Conservation (phyloP, 2,329 filamentous ascomycete species). For the Phialophora verrucosa region DNA sequence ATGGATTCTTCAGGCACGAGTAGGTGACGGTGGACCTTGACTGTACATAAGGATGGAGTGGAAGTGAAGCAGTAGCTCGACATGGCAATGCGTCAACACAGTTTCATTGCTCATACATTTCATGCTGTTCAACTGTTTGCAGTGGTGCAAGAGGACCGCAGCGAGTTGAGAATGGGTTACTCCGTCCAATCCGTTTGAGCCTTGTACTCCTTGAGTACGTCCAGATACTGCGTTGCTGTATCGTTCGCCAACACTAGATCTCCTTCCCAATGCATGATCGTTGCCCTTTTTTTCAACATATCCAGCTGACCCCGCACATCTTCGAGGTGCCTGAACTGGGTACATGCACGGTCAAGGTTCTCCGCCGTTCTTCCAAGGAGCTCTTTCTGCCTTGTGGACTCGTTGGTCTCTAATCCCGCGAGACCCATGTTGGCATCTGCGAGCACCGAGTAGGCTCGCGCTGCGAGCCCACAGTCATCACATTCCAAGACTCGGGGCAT, state of each 20-base stretch:
- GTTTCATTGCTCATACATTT: constrained; percentile 23
- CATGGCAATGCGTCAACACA: neutral
- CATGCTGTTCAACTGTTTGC: neutral
- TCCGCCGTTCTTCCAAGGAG: constrained; percentile 64
- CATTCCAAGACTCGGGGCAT: constrained; percentile 79
- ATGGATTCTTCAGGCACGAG: constrained; percentile 1
- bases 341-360: constrained; percentile 67
- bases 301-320: constrained; percentile 75
- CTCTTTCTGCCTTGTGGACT: constrained; percentile 56
- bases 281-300: constrained; percentile 81
- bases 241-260: constrained; percentile 69
- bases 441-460: constrained; percentile 70
- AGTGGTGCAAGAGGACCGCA: neutral
- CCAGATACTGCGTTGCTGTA: constrained; percentile 66
- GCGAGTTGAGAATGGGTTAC: neutral
- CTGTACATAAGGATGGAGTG: constrained; percentile 32
- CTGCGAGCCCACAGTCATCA: constrained; percentile 66
- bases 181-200: constrained; percentile 25
- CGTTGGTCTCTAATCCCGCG: constrained; percentile 61
- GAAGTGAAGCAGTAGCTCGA: constrained; percentile 9
- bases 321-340: constrained; percentile 69
- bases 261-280: constrained; percentile 72
- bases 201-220: constrained; percentile 56
- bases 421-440: constrained; percentile 80
- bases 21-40: neutral